Evolutionary conservation across 192 early-diverging fungal genomes (phyloP).

Genomic region (Rhizophagus clarus): DNA sequence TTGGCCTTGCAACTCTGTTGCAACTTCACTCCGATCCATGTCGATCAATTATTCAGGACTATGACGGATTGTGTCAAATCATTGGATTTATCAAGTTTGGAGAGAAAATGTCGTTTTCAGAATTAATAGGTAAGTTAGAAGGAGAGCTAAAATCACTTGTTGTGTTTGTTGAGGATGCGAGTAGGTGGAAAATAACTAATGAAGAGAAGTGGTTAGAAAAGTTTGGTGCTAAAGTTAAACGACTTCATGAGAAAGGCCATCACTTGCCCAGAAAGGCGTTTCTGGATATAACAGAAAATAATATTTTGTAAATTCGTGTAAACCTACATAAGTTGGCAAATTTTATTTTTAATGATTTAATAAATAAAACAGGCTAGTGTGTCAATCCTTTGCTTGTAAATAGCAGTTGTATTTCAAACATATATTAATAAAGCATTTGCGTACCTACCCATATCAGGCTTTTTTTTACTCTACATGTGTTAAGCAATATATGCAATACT

Average conservation of each 20-base stretch:
- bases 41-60: constrained; percentile 18
- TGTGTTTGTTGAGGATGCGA: neutral
- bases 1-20: neutral
- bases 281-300: neutral
- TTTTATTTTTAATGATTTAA: too few relatives aligned
- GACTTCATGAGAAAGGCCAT: constrained; percentile 4
- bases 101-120: constrained; percentile 9
- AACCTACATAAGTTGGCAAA: too few relatives aligned
- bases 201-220: neutral
- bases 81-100: constrained; percentile 13
- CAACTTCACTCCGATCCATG: neutral
- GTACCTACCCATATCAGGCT: too few relatives aligned
- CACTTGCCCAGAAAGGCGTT: neutral
- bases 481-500: too few relatives aligned
- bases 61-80: neutral
- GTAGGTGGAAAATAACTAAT: neutral
- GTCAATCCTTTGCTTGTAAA: too few relatives aligned
- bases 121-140: neutral
- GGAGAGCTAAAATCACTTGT: neutral
- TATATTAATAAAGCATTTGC: too few relatives aligned
- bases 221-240: constrained; percentile 10
- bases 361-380: too few relatives aligned
- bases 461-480: too few relatives aligned
- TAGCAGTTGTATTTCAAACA: too few relatives aligned
- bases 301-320: neutral